phyloP scores from a whole-genome alignment of 2,329 filamentous ascomycete species.

The Coniochaeta sp. region DNA sequence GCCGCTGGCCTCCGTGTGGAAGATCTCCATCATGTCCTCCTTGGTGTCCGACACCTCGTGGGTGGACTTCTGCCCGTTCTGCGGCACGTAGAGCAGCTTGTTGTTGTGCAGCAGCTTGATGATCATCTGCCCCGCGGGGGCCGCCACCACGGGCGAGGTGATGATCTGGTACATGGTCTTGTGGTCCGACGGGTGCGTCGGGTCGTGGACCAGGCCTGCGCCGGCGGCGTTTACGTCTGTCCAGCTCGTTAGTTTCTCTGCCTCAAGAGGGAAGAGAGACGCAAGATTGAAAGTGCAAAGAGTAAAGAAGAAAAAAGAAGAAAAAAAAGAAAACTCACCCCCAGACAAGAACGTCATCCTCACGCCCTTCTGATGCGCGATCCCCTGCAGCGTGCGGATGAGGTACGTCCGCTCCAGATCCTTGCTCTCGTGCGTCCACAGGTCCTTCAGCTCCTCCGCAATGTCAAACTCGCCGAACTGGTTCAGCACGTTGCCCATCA shows the following conservation, averaged over 20 bases:
- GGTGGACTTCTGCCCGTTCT: constrained; percentile 72
- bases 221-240: constrained; percentile 81
- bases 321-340: constrained; percentile 37
- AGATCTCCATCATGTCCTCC: constrained; percentile 99
- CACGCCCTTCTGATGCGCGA: constrained; percentile 88
- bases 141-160: constrained; percentile 84
- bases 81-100: constrained; percentile 82
- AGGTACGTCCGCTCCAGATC: constrained; percentile 95
- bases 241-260: too few species aligned
- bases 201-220: constrained; percentile 90
- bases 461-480: constrained; percentile 95
- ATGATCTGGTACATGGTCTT: constrained; percentile 99
- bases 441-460: constrained; percentile 86
- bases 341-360: constrained; percentile 97
- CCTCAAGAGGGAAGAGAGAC: too few species aligned
- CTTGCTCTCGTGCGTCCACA: constrained; percentile 98
- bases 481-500: constrained; percentile 94
- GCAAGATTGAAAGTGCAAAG: background rate
- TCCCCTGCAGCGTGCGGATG: constrained; percentile 90
- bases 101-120: constrained; percentile 94
- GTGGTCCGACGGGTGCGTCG: constrained; percentile 81
- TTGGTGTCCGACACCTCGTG: constrained; percentile 83
- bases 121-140: constrained; percentile 76
- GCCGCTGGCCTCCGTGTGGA: constrained; percentile 89
- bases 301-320: background rate